Percentiles rank a stretch among this genome's conserved stretches.
Conservation (phyloP, 2,329 filamentous ascomycete genomes). For the Neonectria hederae region DNA sequence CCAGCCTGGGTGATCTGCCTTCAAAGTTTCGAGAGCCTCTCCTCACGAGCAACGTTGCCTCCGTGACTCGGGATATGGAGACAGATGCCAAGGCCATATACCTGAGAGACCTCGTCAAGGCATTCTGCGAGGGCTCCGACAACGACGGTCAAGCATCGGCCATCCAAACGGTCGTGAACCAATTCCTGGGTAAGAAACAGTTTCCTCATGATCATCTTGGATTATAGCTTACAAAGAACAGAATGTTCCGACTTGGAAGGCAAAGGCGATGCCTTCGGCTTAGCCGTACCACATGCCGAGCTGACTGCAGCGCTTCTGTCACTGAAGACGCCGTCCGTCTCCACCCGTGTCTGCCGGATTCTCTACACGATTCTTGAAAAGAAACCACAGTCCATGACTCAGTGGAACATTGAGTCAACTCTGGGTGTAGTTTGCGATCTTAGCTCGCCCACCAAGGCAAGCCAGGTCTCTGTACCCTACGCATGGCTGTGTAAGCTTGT, state of each 20-base stretch:
- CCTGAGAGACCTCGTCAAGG: conserved; percentile 49
- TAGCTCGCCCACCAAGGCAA: conserved; percentile 38
- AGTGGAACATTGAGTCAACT: conserved; percentile 67
- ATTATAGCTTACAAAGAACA: conserved; percentile 33
- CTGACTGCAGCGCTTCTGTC: conserved; percentile 49
- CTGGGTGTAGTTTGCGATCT: conserved; percentile 56
- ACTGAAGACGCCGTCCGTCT: conserved; percentile 45
- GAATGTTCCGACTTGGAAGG: conserved; percentile 43
- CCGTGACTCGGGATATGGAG: conserved; percentile 47
- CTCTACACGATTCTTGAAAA: conserved; percentile 60
- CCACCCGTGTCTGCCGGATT: conserved; percentile 52
- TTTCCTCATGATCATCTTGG: background rate
- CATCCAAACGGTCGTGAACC: conserved; percentile 53
- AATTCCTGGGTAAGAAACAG: conserved; percentile 50
- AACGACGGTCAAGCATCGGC: conserved; percentile 55
- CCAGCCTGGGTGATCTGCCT: conserved; percentile 42
- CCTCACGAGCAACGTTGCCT: conserved; percentile 45
- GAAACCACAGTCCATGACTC: conserved; percentile 60
- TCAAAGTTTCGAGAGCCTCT: conserved; percentile 44
- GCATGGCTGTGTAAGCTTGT: conserved; percentile 62
- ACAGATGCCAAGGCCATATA: conserved; percentile 49
- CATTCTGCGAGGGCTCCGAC: conserved; percentile 43
- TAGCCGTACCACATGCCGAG: conserved; percentile 54
- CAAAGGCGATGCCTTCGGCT: conserved; percentile 46
- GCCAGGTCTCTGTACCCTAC: conserved; percentile 51